A percentile compares a stretch with the other conserved stretches of the same genome.
phyloP scores from a whole-genome alignment of 1,284 basidiomycete genomes.

The Leccinum variabile region DNA sequence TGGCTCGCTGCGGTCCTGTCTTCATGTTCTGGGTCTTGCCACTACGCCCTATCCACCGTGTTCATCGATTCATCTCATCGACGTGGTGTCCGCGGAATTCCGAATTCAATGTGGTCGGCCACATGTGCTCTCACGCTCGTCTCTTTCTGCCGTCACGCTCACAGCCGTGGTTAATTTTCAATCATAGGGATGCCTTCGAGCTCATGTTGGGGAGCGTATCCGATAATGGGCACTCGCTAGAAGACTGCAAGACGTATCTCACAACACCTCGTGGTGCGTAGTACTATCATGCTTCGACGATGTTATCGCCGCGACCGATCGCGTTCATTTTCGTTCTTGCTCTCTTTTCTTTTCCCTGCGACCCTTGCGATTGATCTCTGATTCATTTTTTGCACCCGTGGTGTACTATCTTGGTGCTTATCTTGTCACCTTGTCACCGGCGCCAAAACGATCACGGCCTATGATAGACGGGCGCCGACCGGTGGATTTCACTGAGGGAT shows the following conservation, averaged over 20 bases:
- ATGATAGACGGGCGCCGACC: conserved; percentile 19
- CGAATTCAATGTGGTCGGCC: background rate
- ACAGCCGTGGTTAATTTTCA: conserved; percentile 17
- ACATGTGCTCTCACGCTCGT: conserved; percentile 12
- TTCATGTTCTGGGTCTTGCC: background rate
- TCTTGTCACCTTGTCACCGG: background rate
- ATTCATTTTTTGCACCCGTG: background rate
- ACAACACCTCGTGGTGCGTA: conserved; percentile 23
- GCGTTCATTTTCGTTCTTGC: background rate
- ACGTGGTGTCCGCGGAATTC: conserved; percentile 9
- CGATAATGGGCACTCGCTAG: conserved; percentile 26
- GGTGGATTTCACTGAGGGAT: conserved; percentile 87
- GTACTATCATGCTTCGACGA: background rate
- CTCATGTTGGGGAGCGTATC: conserved; percentile 24
- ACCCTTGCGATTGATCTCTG: background rate
- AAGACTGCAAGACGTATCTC: conserved; percentile 28
- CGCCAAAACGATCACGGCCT: conserved; percentile 6
- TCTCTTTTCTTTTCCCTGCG: background rate
- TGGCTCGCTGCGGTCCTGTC: background rate
- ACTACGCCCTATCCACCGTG: background rate
- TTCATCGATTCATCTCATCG: background rate
- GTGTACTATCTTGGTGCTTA: background rate
- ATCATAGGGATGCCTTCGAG: conserved; percentile 27
- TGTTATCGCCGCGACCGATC: background rate
- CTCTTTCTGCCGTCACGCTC: conserved; percentile 7